These are phyloP conservation scores for Aspergillus glaucus DNA, from an alignment of 2,329 filamentous ascomycete species.

Conservation along the genomic window DNA sequence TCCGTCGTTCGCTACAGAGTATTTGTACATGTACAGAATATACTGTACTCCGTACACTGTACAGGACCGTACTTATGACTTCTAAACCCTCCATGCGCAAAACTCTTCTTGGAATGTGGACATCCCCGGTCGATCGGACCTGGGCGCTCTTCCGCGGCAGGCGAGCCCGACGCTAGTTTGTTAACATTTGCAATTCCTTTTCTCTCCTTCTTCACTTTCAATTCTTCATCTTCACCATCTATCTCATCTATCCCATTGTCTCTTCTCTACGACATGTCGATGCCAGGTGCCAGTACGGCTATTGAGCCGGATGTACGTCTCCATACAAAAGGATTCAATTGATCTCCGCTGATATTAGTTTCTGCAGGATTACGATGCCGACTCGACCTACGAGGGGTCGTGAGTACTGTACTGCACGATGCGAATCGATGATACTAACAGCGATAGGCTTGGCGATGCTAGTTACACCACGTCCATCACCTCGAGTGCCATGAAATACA, in stretches of 20 bases:
- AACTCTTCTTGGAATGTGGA: not conserved
- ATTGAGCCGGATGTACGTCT: conserved; percentile 22
- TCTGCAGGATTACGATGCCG: conserved; percentile 18
- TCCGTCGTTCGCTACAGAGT: not conserved
- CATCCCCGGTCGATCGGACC: not conserved
- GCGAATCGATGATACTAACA: not conserved
- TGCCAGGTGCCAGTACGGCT: not conserved
- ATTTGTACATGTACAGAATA: too few relatives aligned
- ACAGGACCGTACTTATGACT: too few relatives aligned
- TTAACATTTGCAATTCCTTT: not conserved
- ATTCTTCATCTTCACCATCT: not conserved
- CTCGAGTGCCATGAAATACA: conserved; percentile 24
- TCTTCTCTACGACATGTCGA: not conserved
- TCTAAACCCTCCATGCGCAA: not conserved
- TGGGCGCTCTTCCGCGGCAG: not conserved
- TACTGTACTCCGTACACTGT: too few relatives aligned
- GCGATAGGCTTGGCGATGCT: conserved; percentile 16
- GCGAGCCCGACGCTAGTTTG: not conserved
- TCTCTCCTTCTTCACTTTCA: not conserved
- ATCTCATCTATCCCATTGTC: not conserved
- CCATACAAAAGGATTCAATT: not conserved
- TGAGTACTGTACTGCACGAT: conserved; percentile 9
- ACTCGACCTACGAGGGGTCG: conserved; percentile 22
- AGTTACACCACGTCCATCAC: conserved; percentile 27
- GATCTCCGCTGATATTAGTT: not conserved